Conservation (phyloP, 495 filamentous ascomycete genomes). For the Penicillium bialowiezense region DNA sequence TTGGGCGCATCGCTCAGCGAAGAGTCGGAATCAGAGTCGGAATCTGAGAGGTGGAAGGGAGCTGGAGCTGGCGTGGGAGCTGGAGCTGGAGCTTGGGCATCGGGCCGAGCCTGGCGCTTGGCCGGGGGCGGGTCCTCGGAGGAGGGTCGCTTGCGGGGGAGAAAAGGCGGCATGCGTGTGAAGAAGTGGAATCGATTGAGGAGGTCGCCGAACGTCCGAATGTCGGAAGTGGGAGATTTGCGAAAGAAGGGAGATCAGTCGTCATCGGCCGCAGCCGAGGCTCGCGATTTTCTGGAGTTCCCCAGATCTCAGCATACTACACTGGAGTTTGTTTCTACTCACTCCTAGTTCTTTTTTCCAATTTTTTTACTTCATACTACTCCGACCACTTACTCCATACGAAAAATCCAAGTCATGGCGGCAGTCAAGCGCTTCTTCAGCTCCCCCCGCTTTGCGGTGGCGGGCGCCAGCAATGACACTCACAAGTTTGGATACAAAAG, state of each 20-base stretch:
- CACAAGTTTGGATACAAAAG: conserved; percentile 91
- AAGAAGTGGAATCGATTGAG: background rate
- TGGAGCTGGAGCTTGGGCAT: conserved; percentile 1
- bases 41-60: conserved; percentile 10
- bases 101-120: conserved; percentile 50
- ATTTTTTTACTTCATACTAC: too few species aligned
- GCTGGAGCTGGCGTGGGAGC: background rate
- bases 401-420: conserved; percentile 30
- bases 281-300: conserved; percentile 5
- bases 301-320: background rate
- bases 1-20: conserved; percentile 60
- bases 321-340: too few species aligned
- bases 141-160: conserved; percentile 49
- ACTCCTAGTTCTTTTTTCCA: background rate
- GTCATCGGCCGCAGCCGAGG: conserved; percentile 24
- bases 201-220: conserved; percentile 7
- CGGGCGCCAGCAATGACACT: conserved; percentile 81
- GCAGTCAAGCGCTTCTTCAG: conserved; percentile 77
- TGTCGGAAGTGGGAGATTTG: conserved; percentile 14
- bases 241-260: conserved; percentile 8
- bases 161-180: conserved; percentile 50
- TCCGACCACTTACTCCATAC: too few species aligned
- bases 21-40: conserved; percentile 55
- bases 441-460: conserved; percentile 80
- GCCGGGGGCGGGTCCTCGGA: conserved; percentile 63